These are phyloP conservation scores for Paradendryphiella salina DNA, from an alignment of 2,329 filamentous ascomycete species.

Conservation along the genomic window DNA sequence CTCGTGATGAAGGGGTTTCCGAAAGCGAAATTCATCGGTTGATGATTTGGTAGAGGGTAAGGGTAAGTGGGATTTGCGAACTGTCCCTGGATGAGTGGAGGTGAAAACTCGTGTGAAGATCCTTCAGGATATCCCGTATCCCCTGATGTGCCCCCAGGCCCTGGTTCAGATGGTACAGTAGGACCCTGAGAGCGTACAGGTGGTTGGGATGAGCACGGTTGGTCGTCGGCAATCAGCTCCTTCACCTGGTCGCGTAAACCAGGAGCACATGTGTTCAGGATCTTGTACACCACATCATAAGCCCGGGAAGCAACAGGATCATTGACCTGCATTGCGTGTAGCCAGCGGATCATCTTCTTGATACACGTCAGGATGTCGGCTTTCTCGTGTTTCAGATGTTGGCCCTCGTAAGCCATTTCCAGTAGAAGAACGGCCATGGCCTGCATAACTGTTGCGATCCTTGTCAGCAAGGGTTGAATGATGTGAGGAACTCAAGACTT, in stretches of 20 bases:
- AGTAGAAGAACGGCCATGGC: conserved; percentile 44
- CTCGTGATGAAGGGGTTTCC: conserved; percentile 29
- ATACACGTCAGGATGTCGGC: conserved; percentile 34
- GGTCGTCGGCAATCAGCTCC: conserved; percentile 14
- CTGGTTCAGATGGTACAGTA: background rate
- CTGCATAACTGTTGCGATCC: conserved; percentile 39
- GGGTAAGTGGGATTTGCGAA: background rate
- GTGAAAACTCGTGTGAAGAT: background rate
- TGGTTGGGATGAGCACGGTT: background rate
- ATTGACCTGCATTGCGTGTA: conserved; percentile 36
- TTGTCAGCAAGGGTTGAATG: background rate
- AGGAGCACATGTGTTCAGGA: conserved; percentile 21
- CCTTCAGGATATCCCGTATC: background rate
- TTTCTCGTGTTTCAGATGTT: conserved; percentile 32
- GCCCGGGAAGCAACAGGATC: conserved; percentile 40
- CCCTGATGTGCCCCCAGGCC: background rate
- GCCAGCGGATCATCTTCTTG: conserved; percentile 42
- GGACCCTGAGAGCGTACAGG: background rate
- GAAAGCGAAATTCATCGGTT: conserved; percentile 9
- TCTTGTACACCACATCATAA: conserved; percentile 24
- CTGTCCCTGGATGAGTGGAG: background rate
- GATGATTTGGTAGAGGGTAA: background rate
- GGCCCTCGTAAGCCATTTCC: conserved; percentile 40
- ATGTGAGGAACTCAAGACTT: background rate
- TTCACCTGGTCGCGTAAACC: conserved; percentile 16